Percentiles rank a stretch among this genome's conserved stretches.
These are phyloP conservation scores for Diutina rugosa DNA, from an alignment of 1,139 yeast species.

Conservation along the genomic window DNA sequence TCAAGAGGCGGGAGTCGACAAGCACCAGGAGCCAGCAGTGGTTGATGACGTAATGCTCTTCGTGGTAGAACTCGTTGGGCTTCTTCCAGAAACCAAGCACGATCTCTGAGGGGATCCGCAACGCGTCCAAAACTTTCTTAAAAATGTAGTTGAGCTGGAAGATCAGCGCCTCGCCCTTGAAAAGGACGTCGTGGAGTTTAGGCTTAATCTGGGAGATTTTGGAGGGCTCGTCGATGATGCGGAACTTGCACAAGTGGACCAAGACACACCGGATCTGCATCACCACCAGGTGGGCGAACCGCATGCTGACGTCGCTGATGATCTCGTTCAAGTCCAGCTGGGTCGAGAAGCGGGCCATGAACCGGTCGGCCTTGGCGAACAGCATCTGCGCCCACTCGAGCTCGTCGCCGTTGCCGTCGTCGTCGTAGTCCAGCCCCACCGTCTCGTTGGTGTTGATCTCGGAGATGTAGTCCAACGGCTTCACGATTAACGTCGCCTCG, in stretches of 20 bases:
- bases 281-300: slow-evolving; percentile 22
- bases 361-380: slow-evolving; percentile 18
- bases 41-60: slow-evolving; percentile 47
- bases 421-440: slow-evolving; percentile 8
- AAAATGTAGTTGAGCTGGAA: slow-evolving; percentile 70
- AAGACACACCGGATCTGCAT: slow-evolving; percentile 26
- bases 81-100: slow-evolving; percentile 76
- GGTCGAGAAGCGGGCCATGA: slow-evolving; percentile 18
- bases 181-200: slow-evolving; percentile 22
- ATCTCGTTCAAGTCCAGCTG: slow-evolving; percentile 27
- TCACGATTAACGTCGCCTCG: slow-evolving; percentile 50
- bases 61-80: slow-evolving; percentile 47
- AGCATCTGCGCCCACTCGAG: slow-evolving; percentile 9
- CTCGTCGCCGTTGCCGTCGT: background rate
- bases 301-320: slow-evolving; percentile 31
- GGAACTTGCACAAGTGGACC: slow-evolving; percentile 27
- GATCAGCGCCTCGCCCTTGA: slow-evolving; percentile 37
- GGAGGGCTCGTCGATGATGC: slow-evolving; percentile 22
- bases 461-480: slow-evolving; percentile 55
- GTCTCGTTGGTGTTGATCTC: slow-evolving; percentile 34
- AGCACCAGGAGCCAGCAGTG: slow-evolving; percentile 85
- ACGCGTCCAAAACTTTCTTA: slow-evolving; percentile 55
- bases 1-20: slow-evolving; percentile 54
- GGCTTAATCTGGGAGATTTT: slow-evolving; percentile 31
- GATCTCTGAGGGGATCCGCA: slow-evolving; percentile 63